Base-by-base conservation (phyloP, 2,329 filamentous ascomycete genomes). In the Neopestalotiopsis sp. region DNA sequence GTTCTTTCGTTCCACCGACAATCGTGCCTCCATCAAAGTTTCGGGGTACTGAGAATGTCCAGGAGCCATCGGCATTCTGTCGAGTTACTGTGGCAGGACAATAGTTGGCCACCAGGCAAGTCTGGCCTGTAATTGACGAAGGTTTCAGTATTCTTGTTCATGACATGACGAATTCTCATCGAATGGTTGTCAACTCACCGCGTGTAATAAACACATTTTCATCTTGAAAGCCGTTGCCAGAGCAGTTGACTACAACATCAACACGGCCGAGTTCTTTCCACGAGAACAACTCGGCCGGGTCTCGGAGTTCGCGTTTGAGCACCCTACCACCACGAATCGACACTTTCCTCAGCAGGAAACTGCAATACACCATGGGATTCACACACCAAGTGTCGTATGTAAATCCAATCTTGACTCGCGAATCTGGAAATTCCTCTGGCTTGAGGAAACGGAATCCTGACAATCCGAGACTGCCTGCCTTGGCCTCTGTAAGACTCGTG, bases 1-100 rank as follows among this genome's bases (percentile, higher is more conserved):
- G 82, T 74, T 91, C 86, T 75, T 91, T 91, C 10, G 89, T 92
- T 0, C 90, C 90, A 4, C 90, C 90, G 24, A 92, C 86, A 52
- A 92, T 82, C 0, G 90, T 92, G 2, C 90, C 90, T 3, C 90
- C 90, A 42, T 87, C 82, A 32, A 89, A 86, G 9, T 85, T 86
- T 2, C 90, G 84, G 0, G 90, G 89, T 5, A 92, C 87, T 60
- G 85, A 84, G 71, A 92, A 91, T 0, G 85, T 84, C 88, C 89
- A 91, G 9, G 82, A 84, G 0, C 90, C 90, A 74, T 92, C 89
- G 0, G 83, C 82, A 73, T 89, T 87, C 72, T 92, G 89, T 32
- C 86, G 83, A 2, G 90, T 92, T 24, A 92, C 81, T 0, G 76
- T 76, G 0, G 77, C 78, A 2, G 76, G 70, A 42, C 75, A 74